Percentiles rank a stretch among this genome's conserved stretches.
Conservation (phyloP, 2,329 filamentous ascomycete species). For the Exophiala calicioides region DNA sequence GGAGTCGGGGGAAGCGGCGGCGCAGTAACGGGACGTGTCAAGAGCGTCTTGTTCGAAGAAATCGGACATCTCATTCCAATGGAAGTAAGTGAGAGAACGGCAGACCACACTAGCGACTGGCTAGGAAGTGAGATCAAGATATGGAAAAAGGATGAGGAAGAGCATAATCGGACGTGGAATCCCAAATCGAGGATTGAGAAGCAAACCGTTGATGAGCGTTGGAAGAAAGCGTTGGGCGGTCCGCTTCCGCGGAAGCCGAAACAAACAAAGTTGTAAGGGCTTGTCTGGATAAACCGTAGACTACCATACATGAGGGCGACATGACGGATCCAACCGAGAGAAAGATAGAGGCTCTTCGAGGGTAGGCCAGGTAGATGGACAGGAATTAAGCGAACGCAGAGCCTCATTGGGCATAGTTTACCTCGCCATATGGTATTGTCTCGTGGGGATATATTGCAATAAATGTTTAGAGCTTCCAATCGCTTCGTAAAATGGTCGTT, state of each 20-base stretch:
- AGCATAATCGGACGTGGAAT: slow-evolving; percentile 26
- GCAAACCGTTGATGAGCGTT: slow-evolving; percentile 30
- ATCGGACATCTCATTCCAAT: slow-evolving; percentile 33
- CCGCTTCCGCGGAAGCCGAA: slow-evolving; percentile 24
- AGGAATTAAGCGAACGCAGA: no score
- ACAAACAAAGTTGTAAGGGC: slow-evolving; percentile 29
- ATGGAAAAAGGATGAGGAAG: slow-evolving; percentile 29
- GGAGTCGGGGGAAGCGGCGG: slow-evolving; percentile 45
- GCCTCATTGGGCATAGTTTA: no score
- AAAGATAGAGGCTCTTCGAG: no score
- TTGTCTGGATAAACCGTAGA: background rate
- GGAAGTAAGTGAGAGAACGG: slow-evolving; percentile 33
- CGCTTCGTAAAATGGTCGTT: no score
- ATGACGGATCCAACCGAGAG: no score
- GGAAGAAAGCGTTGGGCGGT: slow-evolving; percentile 30
- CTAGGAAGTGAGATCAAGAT: slow-evolving; percentile 28
- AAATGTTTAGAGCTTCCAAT: no score
- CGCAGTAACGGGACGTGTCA: slow-evolving; percentile 54
- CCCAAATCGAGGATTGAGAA: slow-evolving; percentile 28
- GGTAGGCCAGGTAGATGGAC: no score
- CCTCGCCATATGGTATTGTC: no score
- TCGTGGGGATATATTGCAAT: no score
- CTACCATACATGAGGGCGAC: no score
- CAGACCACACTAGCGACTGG: slow-evolving; percentile 27
- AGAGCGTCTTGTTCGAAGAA: slow-evolving; percentile 30